These are phyloP conservation scores for Mycena vitilis DNA, from an alignment of 768 basidiomycete genomes.

Conservation along the genomic window DNA sequence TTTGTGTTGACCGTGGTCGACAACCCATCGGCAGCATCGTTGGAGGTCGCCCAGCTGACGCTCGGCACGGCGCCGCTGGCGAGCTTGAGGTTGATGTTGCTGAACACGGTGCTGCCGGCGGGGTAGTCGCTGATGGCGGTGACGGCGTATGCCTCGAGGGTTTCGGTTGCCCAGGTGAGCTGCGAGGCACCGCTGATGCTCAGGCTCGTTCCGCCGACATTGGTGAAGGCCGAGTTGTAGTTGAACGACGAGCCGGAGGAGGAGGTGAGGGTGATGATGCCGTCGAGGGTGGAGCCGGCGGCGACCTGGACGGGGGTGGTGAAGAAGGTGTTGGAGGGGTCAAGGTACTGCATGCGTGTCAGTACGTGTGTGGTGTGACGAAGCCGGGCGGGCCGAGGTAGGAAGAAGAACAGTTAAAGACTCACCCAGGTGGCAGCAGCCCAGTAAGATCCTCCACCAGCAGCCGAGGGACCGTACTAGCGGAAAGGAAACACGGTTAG, in stretches of 20 bases:
- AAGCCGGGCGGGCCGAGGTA: no score
- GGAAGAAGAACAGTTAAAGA: background rate
- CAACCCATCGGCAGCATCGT: slow-evolving; percentile 30
- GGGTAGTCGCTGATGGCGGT: slow-evolving; percentile 25
- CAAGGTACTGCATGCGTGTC: slow-evolving; percentile 9
- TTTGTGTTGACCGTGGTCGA: slow-evolving; percentile 21
- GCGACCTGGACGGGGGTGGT: slow-evolving; percentile 23
- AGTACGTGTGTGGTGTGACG: no score
- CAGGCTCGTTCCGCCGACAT: slow-evolving; percentile 33
- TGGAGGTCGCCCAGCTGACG: slow-evolving; percentile 9
- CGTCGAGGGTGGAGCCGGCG: slow-evolving; percentile 32
- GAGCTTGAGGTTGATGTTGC: slow-evolving; percentile 27
- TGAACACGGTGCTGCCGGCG: slow-evolving; percentile 28
- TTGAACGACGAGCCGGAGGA: slow-evolving; percentile 16
- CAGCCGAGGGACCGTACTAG: slow-evolving; percentile 34
- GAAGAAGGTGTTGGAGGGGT: slow-evolving; percentile 17
- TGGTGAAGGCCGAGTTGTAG: slow-evolving; percentile 30
- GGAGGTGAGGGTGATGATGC: slow-evolving; percentile 31
- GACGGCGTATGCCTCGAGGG: slow-evolving; percentile 33
- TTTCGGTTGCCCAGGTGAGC: slow-evolving; percentile 36
- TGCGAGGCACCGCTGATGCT: slow-evolving; percentile 18
- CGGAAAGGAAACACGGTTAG: background rate
- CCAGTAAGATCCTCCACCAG: slow-evolving; percentile 36
- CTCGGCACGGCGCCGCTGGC: slow-evolving; percentile 18
- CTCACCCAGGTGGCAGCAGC: slow-evolving; percentile 30